phyloP scores from a whole-genome alignment of 495 filamentous ascomycete species.

The Aspergillus biplanus region DNA sequence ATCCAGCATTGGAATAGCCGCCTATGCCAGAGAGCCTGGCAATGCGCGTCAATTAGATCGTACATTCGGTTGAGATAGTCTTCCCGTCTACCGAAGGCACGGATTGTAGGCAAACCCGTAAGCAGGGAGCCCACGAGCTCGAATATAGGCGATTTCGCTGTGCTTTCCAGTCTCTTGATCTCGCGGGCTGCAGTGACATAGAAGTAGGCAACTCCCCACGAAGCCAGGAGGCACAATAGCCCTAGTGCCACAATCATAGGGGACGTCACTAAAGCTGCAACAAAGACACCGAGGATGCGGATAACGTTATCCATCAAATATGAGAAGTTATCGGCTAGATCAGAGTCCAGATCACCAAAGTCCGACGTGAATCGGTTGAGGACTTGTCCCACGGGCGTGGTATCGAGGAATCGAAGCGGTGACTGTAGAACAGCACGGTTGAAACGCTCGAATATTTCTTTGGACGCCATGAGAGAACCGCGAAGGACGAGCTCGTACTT shows the following conservation, averaged over 20 bases:
- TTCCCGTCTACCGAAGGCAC: conserved; percentile 67
- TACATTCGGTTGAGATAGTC: conserved; percentile 71
- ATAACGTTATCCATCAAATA: conserved; percentile 54
- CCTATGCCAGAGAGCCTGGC: conserved; percentile 64
- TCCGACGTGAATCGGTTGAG: conserved; percentile 82
- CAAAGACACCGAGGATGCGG: conserved; percentile 35
- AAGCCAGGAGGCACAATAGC: background rate
- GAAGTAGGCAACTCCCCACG: conserved; percentile 47
- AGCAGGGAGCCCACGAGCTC: conserved; percentile 74
- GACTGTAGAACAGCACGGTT: conserved; percentile 68
- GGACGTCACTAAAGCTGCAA: conserved; percentile 38
- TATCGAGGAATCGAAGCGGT: conserved; percentile 79
- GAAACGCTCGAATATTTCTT: conserved; percentile 65
- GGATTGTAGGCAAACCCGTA: conserved; percentile 73
- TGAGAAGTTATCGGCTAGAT: conserved; percentile 60
- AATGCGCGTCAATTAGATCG: conserved; percentile 64
- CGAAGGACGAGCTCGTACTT: conserved; percentile 62
- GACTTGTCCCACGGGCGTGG: conserved; percentile 75
- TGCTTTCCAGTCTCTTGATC: conserved; percentile 74
- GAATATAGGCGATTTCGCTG: conserved; percentile 74
- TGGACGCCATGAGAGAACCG: conserved; percentile 60
- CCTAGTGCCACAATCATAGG: conserved; percentile 36
- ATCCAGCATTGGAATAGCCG: conserved; percentile 78
- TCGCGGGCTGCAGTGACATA: conserved; percentile 76
- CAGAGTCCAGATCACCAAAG: conserved; percentile 71